Percentiles rank a stretch among this genome's conserved stretches.
Evolutionary conservation across 2,329 filamentous ascomycete species (phyloP).

Genomic region (Exutisphaerella laricina): DNA sequence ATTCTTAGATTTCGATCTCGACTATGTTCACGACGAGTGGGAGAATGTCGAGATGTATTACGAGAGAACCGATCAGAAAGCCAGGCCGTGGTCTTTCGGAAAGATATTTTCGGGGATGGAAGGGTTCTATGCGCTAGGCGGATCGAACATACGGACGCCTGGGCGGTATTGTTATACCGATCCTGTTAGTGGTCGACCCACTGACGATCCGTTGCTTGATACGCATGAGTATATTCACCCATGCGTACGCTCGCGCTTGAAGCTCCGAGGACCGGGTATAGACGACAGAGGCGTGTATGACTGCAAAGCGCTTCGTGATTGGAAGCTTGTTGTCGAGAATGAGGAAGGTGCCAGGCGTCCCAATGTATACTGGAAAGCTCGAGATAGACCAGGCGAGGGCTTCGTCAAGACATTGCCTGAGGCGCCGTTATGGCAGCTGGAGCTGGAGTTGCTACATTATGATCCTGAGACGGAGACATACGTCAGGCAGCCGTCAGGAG

Average conservation of each 20-base stretch:
- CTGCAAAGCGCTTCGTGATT: slow-evolving; percentile 40
- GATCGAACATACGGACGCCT: slow-evolving; percentile 42
- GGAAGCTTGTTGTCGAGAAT: slow-evolving; percentile 43
- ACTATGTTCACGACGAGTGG: slow-evolving; percentile 45
- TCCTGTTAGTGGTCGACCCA: slow-evolving; percentile 39
- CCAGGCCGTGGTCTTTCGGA: slow-evolving; percentile 46
- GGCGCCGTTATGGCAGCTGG: slow-evolving; percentile 41
- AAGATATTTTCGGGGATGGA: slow-evolving; percentile 43
- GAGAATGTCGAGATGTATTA: slow-evolving; percentile 43
- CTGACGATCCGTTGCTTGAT: slow-evolving; percentile 41
- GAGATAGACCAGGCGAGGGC: slow-evolving; percentile 33
- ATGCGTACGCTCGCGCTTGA: slow-evolving; percentile 42
- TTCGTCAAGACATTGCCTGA: slow-evolving; percentile 40
- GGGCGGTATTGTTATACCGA: slow-evolving; percentile 45
- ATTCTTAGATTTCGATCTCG: slow-evolving; percentile 44
- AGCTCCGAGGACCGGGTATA: slow-evolving; percentile 43
- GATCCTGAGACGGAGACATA: slow-evolving; percentile 41
- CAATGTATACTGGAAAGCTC: slow-evolving; percentile 41
- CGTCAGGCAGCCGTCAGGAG: slow-evolving; percentile 26
- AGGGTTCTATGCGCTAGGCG: slow-evolving; percentile 45
- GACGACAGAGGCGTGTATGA: slow-evolving; percentile 44
- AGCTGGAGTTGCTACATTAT: slow-evolving; percentile 39
- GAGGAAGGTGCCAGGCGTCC: slow-evolving; percentile 33
- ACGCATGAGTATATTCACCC: slow-evolving; percentile 51
- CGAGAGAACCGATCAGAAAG: slow-evolving; percentile 35